Conservation (phyloP, 1,284 basidiomycete species). For the Cutaneotrichosporon cutaneum region DNA sequence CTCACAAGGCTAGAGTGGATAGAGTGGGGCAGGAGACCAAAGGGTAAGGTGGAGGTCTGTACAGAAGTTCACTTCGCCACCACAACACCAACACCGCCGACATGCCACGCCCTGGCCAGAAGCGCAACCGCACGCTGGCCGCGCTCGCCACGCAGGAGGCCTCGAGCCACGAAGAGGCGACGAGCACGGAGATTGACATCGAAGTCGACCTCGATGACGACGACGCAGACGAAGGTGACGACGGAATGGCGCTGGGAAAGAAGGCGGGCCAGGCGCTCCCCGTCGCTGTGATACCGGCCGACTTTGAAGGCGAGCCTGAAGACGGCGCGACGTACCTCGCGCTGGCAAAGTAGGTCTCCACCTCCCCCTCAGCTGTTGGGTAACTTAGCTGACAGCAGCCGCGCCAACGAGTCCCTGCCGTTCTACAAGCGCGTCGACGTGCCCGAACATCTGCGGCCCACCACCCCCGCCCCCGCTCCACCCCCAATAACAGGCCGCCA, state of each 20-base stretch:
- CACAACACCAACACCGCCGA: neutral
- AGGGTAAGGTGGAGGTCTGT: neutral
- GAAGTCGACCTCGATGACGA: slow-evolving; percentile 6
- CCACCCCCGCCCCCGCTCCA: neutral
- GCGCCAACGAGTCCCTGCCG: slow-evolving; percentile 30
- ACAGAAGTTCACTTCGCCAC: neutral
- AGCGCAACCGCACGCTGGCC: slow-evolving; percentile 5
- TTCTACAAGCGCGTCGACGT: slow-evolving; percentile 32
- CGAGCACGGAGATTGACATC: neutral
- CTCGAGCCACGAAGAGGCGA: neutral
- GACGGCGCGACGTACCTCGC: slow-evolving; percentile 45
- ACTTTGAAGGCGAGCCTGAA: slow-evolving; percentile 36
- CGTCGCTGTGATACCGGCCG: slow-evolving; percentile 35
- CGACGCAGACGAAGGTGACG: slow-evolving; percentile 7
- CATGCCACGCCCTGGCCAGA: slow-evolving; percentile 14
- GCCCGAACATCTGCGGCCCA: neutral
- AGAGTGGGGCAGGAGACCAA: no score
- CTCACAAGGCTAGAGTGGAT: no score
- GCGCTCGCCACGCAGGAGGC: neutral
- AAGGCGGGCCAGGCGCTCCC: slow-evolving; percentile 33
- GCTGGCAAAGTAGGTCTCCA: slow-evolving; percentile 37
- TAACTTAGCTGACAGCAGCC: slow-evolving; percentile 23
- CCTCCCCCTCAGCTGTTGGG: no score
- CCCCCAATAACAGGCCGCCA: slow-evolving; percentile 12
- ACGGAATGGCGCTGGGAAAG: neutral